phyloP scores from a whole-genome alignment of 495 filamentous ascomycete species.

The Halenospora varia region DNA sequence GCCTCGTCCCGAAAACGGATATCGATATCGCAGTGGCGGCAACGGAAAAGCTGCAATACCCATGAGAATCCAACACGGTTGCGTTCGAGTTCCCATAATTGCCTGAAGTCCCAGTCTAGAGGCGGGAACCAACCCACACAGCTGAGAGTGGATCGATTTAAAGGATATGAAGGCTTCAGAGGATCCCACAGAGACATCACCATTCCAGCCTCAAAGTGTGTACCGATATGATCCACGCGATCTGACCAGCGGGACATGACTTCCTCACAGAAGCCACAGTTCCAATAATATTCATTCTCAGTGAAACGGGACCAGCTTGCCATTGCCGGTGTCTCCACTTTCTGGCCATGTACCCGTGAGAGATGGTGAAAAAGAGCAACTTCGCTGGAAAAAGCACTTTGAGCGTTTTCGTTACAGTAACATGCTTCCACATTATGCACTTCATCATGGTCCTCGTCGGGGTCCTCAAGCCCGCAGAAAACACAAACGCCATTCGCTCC shows the following conservation, averaged over 20 bases:
- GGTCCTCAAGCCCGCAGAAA: neutral
- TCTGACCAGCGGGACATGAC: neutral
- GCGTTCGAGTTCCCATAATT: neutral
- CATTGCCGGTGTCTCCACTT: neutral
- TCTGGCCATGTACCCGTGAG: neutral
- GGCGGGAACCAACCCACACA: neutral
- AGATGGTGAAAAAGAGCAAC: conserved; percentile 1
- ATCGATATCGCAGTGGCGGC: neutral
- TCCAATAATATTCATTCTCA: conserved; percentile 3
- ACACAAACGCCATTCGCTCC: neutral
- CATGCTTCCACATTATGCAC: neutral
- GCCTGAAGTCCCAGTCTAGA: neutral
- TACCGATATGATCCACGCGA: conserved; percentile 3
- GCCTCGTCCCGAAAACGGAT: neutral
- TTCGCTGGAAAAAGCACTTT: neutral
- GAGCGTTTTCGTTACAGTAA: neutral
- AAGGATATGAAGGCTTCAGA: neutral
- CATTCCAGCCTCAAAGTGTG: neutral
- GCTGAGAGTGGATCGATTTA: neutral
- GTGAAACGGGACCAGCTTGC: neutral
- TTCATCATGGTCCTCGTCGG: neutral
- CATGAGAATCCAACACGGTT: neutral
- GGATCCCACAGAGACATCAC: conserved; percentile 3
- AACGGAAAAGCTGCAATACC: neutral
- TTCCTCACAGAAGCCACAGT: conserved; percentile 5